A percentile compares a stretch with the other conserved stretches of the same genome.
These are phyloP conservation scores for Agarophyton chilense DNA, from an alignment of 23 red algal species.

Conservation along the genomic window DNA sequence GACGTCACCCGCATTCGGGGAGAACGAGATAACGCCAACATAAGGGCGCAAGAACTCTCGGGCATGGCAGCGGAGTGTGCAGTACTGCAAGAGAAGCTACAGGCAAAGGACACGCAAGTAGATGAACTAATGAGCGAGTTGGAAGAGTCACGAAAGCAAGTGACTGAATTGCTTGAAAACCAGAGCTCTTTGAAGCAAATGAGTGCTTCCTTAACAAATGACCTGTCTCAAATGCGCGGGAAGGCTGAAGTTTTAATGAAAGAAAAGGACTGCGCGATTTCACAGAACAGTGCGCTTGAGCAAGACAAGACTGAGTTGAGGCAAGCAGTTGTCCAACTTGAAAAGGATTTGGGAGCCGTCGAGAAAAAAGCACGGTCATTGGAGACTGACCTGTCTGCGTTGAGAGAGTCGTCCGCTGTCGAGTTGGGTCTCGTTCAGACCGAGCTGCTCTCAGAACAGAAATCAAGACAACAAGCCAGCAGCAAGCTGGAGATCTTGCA, in stretches of 20 bases:
- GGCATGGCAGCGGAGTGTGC: neutral
- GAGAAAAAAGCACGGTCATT: neutral
- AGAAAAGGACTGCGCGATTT: slow-evolving; percentile 23
- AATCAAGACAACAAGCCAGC: neutral
- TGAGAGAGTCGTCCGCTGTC: slow-evolving; percentile 17
- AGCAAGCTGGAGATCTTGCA: neutral
- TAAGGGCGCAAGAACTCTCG: slow-evolving; percentile 28
- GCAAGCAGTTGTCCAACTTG: neutral
- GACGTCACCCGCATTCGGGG: slow-evolving; percentile 18
- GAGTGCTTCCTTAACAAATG: neutral
- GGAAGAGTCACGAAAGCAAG: neutral
- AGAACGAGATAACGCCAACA: slow-evolving; percentile 36
- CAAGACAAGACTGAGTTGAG: slow-evolving; percentile 27
- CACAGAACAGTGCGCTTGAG: slow-evolving; percentile 16
- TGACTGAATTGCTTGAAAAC: neutral
- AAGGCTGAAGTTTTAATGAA: slow-evolving; percentile 10
- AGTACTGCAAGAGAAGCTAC: slow-evolving; percentile 36
- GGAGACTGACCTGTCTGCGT: slow-evolving; percentile 27
- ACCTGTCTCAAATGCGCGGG: neutral
- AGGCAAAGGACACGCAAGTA: neutral
- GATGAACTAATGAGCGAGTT: neutral
- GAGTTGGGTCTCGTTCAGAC: slow-evolving; percentile 12
- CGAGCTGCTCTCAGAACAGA: slow-evolving; percentile 54
- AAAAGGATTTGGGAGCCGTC: neutral
- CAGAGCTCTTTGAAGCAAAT: slow-evolving; percentile 26